Base-by-base conservation (phyloP, 495 filamentous ascomycete genomes). In the Neurospora pannonica region DNA sequence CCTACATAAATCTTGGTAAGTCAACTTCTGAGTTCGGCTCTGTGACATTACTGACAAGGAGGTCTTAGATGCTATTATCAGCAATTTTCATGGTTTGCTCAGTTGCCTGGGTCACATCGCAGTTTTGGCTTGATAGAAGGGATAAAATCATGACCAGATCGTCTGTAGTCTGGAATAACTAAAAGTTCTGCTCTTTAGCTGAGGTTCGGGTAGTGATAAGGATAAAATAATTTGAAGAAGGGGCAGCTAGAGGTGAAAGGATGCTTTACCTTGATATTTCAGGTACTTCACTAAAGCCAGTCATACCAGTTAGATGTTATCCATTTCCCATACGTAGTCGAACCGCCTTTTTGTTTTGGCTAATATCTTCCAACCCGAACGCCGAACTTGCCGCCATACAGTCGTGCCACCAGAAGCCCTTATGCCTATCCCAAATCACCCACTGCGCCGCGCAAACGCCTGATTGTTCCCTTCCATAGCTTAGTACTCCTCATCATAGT, bases 401-500 rank as follows among this genome's bases (percentile, higher is more conserved):
- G 54, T 24, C 54, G 15, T 62, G 54, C 15, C 13, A 24, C 13
- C 54, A 17, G 21, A 62, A 31, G 10, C 6, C 70, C 28, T 36
- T 24, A 36, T 17, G 31, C 5, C 34, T 1, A 71, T 71, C 17
- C 9, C 15, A 36, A 39, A 19, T 13, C 34, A 71, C 8, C 34
- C 24, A 37, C 17, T 38, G 70, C 15, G 28, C 54, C 54, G 15
- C 38, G 34, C 10, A 28, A 37, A 38, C 38, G 19, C 38, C 70
- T 21, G 19, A 60, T 40, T 40, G 43, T 54, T 10, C 38, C 38
- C 31, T n/a, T n/a, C 34, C 36, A 5, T 28, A 74, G 70, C 7
- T 70, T 54, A 36, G 72, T 40, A 71, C 54, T 73, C 21, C 21
- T 75, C 75, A 28, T 80, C 77, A 13, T 79, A 76, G 13, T 79